Evolutionary conservation across 2,329 filamentous ascomycete species (phyloP).

Genomic region (Sporothrix globosa): DNA sequence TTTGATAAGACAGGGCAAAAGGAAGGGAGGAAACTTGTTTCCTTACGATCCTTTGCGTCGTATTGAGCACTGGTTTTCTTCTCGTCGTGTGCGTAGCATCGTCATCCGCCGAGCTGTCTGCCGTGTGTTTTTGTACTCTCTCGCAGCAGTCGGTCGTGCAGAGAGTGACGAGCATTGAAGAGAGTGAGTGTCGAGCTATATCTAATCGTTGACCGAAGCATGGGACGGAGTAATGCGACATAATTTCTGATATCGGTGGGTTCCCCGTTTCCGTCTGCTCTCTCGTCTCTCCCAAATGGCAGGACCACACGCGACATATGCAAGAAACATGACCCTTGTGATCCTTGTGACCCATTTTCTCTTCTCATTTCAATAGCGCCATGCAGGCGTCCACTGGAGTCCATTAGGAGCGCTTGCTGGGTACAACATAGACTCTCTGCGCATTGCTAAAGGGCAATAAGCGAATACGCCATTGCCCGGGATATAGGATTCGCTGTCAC

Average conservation of each 20-base stretch:
- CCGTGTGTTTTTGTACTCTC: neutral
- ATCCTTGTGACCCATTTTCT: neutral
- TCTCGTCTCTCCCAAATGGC: neutral
- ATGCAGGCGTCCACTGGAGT: neutral
- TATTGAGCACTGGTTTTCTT: neutral
- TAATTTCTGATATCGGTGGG: neutral
- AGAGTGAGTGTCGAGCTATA: neutral
- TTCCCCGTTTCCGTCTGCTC: neutral
- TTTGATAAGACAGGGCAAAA: neutral
- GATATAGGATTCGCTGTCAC: neutral
- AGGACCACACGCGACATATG: constrained; percentile 23
- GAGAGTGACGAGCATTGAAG: no score
- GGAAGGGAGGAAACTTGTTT: constrained; percentile 11
- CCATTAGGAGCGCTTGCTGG: neutral
- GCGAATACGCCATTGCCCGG: neutral
- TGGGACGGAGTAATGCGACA: neutral
- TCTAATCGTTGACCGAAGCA: neutral
- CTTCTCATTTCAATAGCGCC: constrained; percentile 11
- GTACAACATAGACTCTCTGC: no score
- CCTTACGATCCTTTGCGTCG: constrained; percentile 13
- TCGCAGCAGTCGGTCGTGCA: neutral
- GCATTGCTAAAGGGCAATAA: no score
- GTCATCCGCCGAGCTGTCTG: neutral
- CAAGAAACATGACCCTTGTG: neutral
- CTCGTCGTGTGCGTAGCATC: neutral